Evolutionary conservation across 768 basidiomycete species (phyloP), one percentile per base, ranked within the genome.

Genomic region (Termitomyces sp.): DNA sequence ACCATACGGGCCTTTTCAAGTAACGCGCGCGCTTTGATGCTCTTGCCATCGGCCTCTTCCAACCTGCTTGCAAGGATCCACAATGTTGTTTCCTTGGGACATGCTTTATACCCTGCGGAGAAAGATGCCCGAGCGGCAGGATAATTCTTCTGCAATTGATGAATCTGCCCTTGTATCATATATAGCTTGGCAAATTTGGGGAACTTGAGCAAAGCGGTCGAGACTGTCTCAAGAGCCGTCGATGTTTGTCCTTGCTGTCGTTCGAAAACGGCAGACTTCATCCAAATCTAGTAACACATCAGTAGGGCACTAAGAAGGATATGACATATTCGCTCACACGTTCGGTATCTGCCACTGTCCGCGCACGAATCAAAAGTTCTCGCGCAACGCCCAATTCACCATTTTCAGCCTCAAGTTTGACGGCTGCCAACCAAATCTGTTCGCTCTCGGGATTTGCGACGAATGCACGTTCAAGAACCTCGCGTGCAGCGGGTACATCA

Each of bases 201-300:
- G 82, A 92, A 98, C 71, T 89, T 95, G 55, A 76, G 73, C 34
- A 98, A 81, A 0, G 94, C 96, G 3, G 82, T 79, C 15, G 85
- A 76, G 11, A 94, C 80, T 0, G 90, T 94, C 63, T 86, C 78
- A 20, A 98, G 82, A 0, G 96, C 94, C 1, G 80, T 83, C 15
- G 84, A 81, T 5, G 86, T 78, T 63, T 88, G 84, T 2, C 88
- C 88, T 72, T 95, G 92, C 70, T 96, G 92, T 10, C 96, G 84
- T 69, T 98, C 95, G 67, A 99, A 95, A 1, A 93, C 92, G 2
- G 92, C 95, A 1, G 92, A 94, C 72, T 99, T 98, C 95, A 98
- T 94, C 97, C 96, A 99, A 56, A 99, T 98, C 94, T 96, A 29
- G 20, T 9, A 47, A 17, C 2, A 66, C 32, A 29, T 56, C 31